Evolutionary conservation across 495 filamentous ascomycete genomes (phyloP), one percentile per base, ranked within the genome.

Genomic region (Astrocystis sublimbata): DNA sequence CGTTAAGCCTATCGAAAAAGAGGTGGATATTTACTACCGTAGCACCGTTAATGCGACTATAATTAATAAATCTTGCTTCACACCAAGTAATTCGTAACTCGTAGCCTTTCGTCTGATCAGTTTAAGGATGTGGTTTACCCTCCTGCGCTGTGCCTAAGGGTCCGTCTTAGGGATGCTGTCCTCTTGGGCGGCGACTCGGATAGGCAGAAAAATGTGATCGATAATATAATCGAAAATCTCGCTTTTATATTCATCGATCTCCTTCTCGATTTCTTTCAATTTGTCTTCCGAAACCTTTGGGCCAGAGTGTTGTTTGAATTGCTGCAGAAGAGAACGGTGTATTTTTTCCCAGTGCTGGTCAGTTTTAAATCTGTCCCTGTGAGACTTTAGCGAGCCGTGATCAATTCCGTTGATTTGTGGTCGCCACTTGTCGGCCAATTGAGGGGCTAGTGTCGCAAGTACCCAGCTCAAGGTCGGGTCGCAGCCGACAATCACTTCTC

Each of bases 61-160:
- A 52, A 19, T 35, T 35, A 12, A 52, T 36, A 10, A 52, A 35
- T 35, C 36, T 52, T 19, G 49, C 33, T 13, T 31, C 4, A 19
- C 28, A 49, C 23, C 46, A 30, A 49, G 46, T 49, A 49, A 30
- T 49, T 49, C 46, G 31, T 49, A 49, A 28, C 21, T 28, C 7
- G 46, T 49, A 49, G 46, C 46, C 23, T 49, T 30, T 49, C n/a
- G 46, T 49, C 31, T 28, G 21, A 49, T 26, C 23, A 49, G 46
- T 49, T 30, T 49, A 28, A 49, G 23, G 21, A 30, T 49, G 23
- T 13, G 46, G n/a, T 49, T 49, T 15, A 49, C 46, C 23, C 24
- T 26, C 24, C 12, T 49, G 12, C 46, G 46, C 23, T 49, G 46
- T 49, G 46, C 24, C 46, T 49, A 12, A 30, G 46, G 4, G 23